Evolutionary conservation across 768 basidiomycete genomes (phyloP).

Genomic region (Cystofilobasidium bisporidii): DNA sequence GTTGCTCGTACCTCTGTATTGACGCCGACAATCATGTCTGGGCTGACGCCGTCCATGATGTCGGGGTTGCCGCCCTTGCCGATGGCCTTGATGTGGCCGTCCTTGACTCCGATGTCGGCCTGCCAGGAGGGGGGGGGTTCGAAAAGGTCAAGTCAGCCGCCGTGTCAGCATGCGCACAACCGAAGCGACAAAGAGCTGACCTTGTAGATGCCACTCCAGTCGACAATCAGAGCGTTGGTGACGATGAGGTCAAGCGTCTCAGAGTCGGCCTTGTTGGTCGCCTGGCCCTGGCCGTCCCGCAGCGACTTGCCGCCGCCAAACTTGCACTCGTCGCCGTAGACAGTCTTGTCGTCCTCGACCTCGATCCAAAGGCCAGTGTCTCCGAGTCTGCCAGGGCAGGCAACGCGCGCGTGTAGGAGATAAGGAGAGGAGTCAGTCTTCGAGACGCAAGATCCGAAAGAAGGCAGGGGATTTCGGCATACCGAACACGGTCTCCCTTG

Average conservation of each 20-base stretch:
- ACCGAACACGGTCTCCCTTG: conserved; percentile 69
- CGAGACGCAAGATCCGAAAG: too few species aligned
- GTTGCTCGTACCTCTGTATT: conserved; percentile 56
- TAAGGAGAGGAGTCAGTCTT: too few species aligned
- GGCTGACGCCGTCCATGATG: conserved; percentile 69
- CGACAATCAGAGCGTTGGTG: conserved; percentile 86
- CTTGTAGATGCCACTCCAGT: conserved; percentile 94
- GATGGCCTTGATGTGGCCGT: conserved; percentile 70
- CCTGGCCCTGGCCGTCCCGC: conserved; percentile 95
- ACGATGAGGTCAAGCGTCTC: conserved; percentile 83
- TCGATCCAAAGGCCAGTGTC: conserved; percentile 86
- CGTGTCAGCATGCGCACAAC: too few species aligned
- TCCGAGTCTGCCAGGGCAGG: conserved; percentile 46
- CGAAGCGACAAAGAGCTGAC: conserved; percentile 44
- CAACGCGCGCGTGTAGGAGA: too few species aligned
- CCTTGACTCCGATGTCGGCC: conserved; percentile 90
- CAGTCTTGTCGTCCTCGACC: conserved; percentile 78
- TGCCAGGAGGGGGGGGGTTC: conserved; percentile 37
- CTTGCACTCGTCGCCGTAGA: conserved; percentile 49
- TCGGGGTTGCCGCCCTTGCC: conserved; percentile 99
- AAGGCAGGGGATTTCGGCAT: too few species aligned
- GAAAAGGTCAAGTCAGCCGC: too few species aligned
- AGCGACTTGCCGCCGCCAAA: conserved; percentile 95
- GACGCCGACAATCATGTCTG: conserved; percentile 67
- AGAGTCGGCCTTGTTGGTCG: conserved; percentile 55